Percentiles rank a stretch among this genome's conserved stretches.
These are phyloP conservation scores for Metschnikowia picachoensis DNA, from an alignment of 805 yeast genomes.

Conservation along the genomic window DNA sequence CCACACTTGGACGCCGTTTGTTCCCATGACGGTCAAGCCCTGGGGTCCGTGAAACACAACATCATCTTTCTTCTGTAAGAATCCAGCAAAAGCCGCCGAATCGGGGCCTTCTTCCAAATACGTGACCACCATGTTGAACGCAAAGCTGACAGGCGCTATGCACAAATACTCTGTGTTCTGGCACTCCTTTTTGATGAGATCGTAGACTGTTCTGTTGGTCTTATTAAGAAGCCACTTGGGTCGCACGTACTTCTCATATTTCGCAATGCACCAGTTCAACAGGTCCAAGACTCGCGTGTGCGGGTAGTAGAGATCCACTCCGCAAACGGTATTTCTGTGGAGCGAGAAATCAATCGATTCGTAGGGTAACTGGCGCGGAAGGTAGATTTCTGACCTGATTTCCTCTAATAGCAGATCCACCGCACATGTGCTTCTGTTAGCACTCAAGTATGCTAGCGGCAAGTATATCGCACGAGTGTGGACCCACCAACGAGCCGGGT, in stretches of 20 bases:
- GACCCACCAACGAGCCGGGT: conserved; percentile 99
- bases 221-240: conserved; percentile 66
- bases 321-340: conserved; percentile 83
- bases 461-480: conserved; percentile 91
- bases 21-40: conserved; percentile 93
- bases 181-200: conserved; percentile 68
- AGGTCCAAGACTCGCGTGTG: conserved; percentile 66
- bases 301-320: conserved; percentile 91
- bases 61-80: conserved; percentile 64
- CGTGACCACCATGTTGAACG: conserved; percentile 73
- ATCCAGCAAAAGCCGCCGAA: conserved; percentile 54
- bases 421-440: conserved; percentile 51
- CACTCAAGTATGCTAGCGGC: conserved; percentile 78
- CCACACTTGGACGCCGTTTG: conserved; percentile 98
- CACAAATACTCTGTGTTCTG: conserved; percentile 75
- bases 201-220: conserved; percentile 52
- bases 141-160: conserved; percentile 93
- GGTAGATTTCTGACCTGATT: conserved; percentile 77
- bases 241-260: conserved; percentile 68
- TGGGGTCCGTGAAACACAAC: conserved; percentile 79
- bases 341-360: conserved; percentile 61
- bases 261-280: conserved; percentile 55
- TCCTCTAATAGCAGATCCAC: conserved; percentile 60
- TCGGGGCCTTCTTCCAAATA: conserved; percentile 65
- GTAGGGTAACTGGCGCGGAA: conserved; percentile 45